These are phyloP conservation scores for Ramicandelaber brevisporus DNA, from an alignment of 192 early-diverging fungal genomes.

Conservation along the genomic window DNA sequence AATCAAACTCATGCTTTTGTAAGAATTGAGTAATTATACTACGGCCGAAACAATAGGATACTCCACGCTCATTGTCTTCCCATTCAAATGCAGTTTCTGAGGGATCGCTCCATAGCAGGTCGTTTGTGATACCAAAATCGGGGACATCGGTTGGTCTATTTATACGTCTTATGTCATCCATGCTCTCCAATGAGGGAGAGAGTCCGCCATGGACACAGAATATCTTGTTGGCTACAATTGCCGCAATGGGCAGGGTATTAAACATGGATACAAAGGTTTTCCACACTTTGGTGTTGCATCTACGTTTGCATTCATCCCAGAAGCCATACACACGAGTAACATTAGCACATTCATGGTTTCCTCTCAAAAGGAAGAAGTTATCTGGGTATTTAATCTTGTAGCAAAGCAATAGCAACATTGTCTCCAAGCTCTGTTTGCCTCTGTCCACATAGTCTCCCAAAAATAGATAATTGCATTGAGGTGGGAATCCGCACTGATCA, in stretches of 20 bases:
- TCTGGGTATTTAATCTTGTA: conserved; percentile 95
- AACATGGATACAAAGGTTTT: conserved; percentile 79
- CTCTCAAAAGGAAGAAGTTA: conserved; percentile 86
- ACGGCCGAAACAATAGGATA: conserved; percentile 79
- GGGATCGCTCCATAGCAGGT: conserved; percentile 85
- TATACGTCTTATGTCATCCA: conserved; percentile 70
- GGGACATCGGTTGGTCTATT: conserved; percentile 71
- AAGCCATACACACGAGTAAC: conserved; percentile 89
- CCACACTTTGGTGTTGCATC: conserved; percentile 72
- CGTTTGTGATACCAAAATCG: conserved; percentile 74
- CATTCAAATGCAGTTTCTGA: conserved; percentile 51
- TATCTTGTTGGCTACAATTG: conserved; percentile 74
- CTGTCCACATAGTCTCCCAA: conserved; percentile 94
- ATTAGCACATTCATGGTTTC: conserved; percentile 92
- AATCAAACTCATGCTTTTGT: conserved; percentile 63
- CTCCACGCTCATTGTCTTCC: conserved; percentile 89
- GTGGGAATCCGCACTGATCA: conserved; percentile 84
- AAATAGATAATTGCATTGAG: conserved; percentile 74
- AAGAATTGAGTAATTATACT: conserved; percentile 64
- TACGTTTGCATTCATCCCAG: conserved; percentile 90
- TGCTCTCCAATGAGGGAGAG: conserved; percentile 47
- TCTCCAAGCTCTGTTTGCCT: conserved; percentile 86
- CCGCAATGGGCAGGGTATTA: conserved; percentile 78
- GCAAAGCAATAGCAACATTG: conserved; percentile 71
- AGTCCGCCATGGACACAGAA: conserved; percentile 91